phyloP scores from a whole-genome alignment of 2,329 filamentous ascomycete species.

The Nigrospora sphaerica region DNA sequence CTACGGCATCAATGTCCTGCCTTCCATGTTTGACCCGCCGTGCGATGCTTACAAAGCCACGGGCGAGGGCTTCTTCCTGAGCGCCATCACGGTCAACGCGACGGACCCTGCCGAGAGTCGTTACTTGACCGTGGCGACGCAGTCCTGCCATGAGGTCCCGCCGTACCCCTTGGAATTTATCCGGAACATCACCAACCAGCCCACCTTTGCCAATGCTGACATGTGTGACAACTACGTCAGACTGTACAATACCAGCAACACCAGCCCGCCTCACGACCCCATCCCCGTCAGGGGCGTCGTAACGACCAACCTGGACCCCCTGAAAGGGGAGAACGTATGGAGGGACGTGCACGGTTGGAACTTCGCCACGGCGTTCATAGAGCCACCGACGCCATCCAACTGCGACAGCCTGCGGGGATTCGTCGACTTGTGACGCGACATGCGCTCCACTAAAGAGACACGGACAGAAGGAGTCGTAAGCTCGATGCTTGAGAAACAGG shows the following conservation, averaged over 20 bases:
- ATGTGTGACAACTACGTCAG: slow-evolving; percentile 36
- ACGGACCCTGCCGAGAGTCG: slow-evolving; percentile 1
- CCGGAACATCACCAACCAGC: slow-evolving; percentile 48
- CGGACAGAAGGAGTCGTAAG: too few species aligned
- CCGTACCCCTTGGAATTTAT: slow-evolving; percentile 35
- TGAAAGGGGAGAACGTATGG: slow-evolving; percentile 8
- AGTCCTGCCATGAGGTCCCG: slow-evolving; percentile 3
- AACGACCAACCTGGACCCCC: slow-evolving; percentile 16
- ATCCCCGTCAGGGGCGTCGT: slow-evolving; percentile 17
- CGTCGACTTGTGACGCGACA: too few species aligned
- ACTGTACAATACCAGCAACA: slow-evolving; percentile 37
- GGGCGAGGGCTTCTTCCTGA: slow-evolving; percentile 12
- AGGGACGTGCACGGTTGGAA: slow-evolving; percentile 14
- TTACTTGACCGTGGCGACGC: slow-evolving; percentile 21
- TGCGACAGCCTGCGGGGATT: slow-evolving; percentile 1
- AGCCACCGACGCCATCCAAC: slow-evolving; percentile 6
- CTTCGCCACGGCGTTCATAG: slow-evolving; percentile 15
- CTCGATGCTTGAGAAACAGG: too few species aligned
- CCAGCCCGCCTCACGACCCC: slow-evolving; percentile 18
- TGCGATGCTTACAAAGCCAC: slow-evolving; percentile 40
- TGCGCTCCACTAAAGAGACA: too few species aligned
- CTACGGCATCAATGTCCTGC: slow-evolving; percentile 37
- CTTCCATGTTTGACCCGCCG: slow-evolving; percentile 34
- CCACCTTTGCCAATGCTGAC: slow-evolving; percentile 32
- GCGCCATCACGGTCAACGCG: neutral